These are phyloP conservation scores for Suillus weaverae DNA, from an alignment of 768 basidiomycete species.

Conservation along the genomic window DNA sequence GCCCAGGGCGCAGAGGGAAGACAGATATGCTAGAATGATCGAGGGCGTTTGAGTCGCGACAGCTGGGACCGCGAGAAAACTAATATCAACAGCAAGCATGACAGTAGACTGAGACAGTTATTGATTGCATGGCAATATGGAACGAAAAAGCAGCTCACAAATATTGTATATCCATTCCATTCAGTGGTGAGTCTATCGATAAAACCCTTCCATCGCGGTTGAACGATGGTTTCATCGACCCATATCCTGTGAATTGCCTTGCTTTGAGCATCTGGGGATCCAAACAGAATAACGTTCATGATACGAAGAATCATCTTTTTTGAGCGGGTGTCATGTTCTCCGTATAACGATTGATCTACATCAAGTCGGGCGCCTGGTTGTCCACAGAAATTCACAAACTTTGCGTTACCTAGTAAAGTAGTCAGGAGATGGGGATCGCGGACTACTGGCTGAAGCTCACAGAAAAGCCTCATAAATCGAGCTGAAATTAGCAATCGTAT, in stretches of 20 bases:
- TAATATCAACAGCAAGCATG: conserved; percentile 52
- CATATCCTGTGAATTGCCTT: conserved; percentile 41
- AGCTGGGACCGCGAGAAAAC: conserved; percentile 50
- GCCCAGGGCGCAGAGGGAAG: conserved; percentile 36
- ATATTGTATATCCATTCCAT: conserved; percentile 49
- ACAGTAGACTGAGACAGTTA: conserved; percentile 42
- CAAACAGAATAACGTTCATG: conserved; percentile 43
- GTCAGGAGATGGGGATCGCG: background rate
- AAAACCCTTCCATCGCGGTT: conserved; percentile 39
- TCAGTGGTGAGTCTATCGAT: conserved; percentile 43
- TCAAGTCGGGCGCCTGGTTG: conserved; percentile 37
- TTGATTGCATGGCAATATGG: background rate
- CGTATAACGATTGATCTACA: conserved; percentile 25
- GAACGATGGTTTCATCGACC: conserved; percentile 43
- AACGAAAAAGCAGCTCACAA: conserved; percentile 33
- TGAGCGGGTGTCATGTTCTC: background rate
- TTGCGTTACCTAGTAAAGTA: conserved; percentile 24
- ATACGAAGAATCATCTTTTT: conserved; percentile 37
- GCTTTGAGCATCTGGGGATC: conserved; percentile 46
- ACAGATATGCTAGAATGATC: conserved; percentile 35
- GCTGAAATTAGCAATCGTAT: conserved; percentile 26
- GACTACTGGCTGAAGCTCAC: conserved; percentile 22
- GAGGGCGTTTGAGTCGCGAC: conserved; percentile 24
- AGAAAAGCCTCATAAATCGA: conserved; percentile 44
- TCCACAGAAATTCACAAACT: conserved; percentile 39